Evolutionary conservation across 108 stramenopile genomes (phyloP), one percentile per base, ranked within the genome.

Genomic region (Cyclotella atomus): DNA sequence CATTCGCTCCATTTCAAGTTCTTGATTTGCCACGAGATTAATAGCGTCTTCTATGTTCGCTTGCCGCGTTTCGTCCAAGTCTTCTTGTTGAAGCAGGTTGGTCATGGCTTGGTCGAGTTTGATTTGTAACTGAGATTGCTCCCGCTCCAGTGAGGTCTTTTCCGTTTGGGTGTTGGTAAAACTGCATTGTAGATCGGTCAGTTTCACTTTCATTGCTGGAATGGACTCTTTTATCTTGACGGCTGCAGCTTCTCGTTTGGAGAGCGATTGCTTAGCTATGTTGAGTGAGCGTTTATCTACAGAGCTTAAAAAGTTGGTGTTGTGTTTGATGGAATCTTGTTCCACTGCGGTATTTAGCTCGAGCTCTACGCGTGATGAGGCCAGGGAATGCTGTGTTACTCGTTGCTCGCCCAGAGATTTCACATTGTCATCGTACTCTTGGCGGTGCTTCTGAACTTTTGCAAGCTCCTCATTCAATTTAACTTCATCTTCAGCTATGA

Each of bases 251-350:
- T 69, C 34, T n/a, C n/a, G n/a, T n/a, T 69, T 69, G 1, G 33
- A 15, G 27, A 69, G 68, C 8, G 53, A 12, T 17, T 36, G 14
- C 53, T 55, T 69, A n/a, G 19, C 34, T 10, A 10, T 10, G 41
- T 69, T 69, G 3, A 69, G 14, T 34, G 54, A 54, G 21, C 68
- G 28, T 0, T 55, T 69, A 24, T 69, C 68, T 24, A 43, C 34
- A 15, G 54, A 20, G 34, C 15, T 23, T 41, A 41, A 12, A n/a
- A 69, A 55, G n/a, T 47, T 50, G 1, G 53, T 16, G 34, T 55
- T 55, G 20, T 56, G 68, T 20, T 3, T 55, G 2, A 56, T 15
- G 4, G 16, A 5, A 38, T 55, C 53, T 10, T 25, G 23, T 24
- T 29, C 53, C 16, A 24, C 28, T 33, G 21, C 2, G 7, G 28